These are phyloP conservation scores for Barnettozyma sp. DNA, from an alignment of 805 yeast species.

Conservation along the genomic window DNA sequence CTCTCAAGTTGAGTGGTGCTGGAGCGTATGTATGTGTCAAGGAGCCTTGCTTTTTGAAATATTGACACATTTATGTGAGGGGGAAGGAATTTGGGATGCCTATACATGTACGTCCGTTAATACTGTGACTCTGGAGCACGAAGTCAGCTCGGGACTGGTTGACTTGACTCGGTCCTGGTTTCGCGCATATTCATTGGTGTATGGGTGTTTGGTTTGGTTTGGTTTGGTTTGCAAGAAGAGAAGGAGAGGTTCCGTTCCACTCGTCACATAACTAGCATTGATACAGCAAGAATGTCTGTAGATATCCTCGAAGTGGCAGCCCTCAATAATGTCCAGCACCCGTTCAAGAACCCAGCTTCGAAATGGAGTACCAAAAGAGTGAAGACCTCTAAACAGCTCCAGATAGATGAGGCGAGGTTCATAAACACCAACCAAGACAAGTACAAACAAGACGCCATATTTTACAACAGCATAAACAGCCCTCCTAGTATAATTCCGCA, in stretches of 20 bases:
- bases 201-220: background rate
- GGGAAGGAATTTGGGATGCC: too few species aligned
- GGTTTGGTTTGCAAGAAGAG: too few species aligned
- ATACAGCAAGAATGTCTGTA: constrained; percentile 1
- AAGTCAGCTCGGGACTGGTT: background rate
- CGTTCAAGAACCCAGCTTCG: constrained; percentile 54
- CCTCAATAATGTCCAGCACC: constrained; percentile 28
- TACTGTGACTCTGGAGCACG: background rate
- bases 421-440: constrained; percentile 31
- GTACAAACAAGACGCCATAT: constrained; percentile 44
- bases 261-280: background rate
- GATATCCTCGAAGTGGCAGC: constrained; percentile 13
- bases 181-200: background rate
- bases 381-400: constrained; percentile 66
- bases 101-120: too few species aligned
- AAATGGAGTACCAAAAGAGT: constrained; percentile 52
- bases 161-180: constrained; percentile 1
- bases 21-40: too few species aligned
- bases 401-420: constrained; percentile 74
- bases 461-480: constrained; percentile 66
- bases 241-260: background rate
- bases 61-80: constrained; percentile 11
- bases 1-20: too few species aligned
- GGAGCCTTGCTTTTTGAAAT: too few species aligned
- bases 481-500: constrained; percentile 82